Evolutionary conservation across 805 yeast species (phyloP).

Genomic region (Yarrowia deformans): DNA sequence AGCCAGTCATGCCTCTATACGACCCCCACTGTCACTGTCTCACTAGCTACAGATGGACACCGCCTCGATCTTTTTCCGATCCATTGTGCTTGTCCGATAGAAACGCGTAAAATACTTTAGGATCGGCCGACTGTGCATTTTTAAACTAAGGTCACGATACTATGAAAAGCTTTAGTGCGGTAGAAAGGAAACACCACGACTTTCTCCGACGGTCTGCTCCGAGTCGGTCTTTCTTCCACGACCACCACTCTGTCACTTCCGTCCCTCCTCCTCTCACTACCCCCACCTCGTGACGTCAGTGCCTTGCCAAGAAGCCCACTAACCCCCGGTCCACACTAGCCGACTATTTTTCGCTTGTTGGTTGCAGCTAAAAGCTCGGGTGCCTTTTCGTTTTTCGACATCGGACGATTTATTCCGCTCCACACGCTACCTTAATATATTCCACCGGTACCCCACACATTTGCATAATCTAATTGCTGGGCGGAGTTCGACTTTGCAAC

Average conservation of each 20-base stretch:
- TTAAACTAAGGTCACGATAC: conserved; percentile 17
- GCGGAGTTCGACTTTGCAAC: neutral
- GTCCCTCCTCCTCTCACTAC: neutral
- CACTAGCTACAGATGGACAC: neutral
- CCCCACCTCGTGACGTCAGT: too few species aligned
- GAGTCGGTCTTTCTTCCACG: too few species aligned
- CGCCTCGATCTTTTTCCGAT: conserved; percentile 7
- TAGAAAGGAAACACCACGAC: too few species aligned
- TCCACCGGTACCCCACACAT: conserved; percentile 17
- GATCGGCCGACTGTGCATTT: conserved; percentile 16
- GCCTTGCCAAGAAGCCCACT: neutral
- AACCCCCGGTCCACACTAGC: neutral
- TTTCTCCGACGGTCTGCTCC: too few species aligned
- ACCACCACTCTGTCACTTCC: too few species aligned
- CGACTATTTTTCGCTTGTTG: too few species aligned
- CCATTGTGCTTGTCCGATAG: conserved; percentile 11
- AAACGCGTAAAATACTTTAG: conserved; percentile 15
- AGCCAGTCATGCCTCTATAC: too few species aligned
- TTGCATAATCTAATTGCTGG: conserved; percentile 32
- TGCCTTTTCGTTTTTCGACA: conserved; percentile 7
- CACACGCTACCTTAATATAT: conserved; percentile 12
- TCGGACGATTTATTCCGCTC: conserved; percentile 18
- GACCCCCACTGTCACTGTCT: too few species aligned
- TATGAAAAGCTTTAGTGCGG: too few species aligned
- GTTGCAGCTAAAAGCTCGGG: too few species aligned